Percentiles rank a stretch among this genome's conserved stretches.
These are phyloP conservation scores for Alternaria atra DNA, from an alignment of 2,329 filamentous ascomycete species.

Conservation along the genomic window DNA sequence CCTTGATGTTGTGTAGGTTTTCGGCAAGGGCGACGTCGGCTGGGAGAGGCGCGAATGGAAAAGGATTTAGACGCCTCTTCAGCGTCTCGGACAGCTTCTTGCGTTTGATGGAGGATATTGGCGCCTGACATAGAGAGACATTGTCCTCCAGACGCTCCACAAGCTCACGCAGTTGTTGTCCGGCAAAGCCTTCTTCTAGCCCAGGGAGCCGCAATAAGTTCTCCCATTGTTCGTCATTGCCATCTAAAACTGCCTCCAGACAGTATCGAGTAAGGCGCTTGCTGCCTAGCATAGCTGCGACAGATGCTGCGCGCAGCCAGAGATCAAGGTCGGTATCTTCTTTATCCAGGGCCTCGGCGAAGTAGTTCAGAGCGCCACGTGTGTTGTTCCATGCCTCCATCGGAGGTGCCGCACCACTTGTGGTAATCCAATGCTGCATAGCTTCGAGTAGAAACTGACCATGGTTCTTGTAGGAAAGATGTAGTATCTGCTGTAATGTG, in stretches of 20 bases:
- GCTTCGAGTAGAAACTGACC: slow-evolving; percentile 89
- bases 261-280: slow-evolving; percentile 68
- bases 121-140: slow-evolving; percentile 62
- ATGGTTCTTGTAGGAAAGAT: slow-evolving; percentile 94
- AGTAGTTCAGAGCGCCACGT: slow-evolving; percentile 57
- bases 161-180: slow-evolving; percentile 52
- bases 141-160: slow-evolving; percentile 63
- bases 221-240: slow-evolving; percentile 66
- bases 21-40: slow-evolving; percentile 42
- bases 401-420: slow-evolving; percentile 49
- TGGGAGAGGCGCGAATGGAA: slow-evolving; percentile 52
- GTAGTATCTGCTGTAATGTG: slow-evolving; percentile 86
- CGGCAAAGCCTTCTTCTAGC: slow-evolving; percentile 49
- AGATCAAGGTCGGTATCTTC: slow-evolving; percentile 71
- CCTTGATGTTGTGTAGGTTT: slow-evolving; percentile 22
- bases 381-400: slow-evolving; percentile 34
- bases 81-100: slow-evolving; percentile 62
- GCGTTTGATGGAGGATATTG: slow-evolving; percentile 59
- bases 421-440: slow-evolving; percentile 63
- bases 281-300: slow-evolving; percentile 66
- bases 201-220: slow-evolving; percentile 66
- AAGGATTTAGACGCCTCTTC: slow-evolving; percentile 64
- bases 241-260: slow-evolving; percentile 69
- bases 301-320: slow-evolving; percentile 68
- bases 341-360: slow-evolving; percentile 70